phyloP scores from a whole-genome alignment of 306 rosid genomes.

The Cucurbita ficifolia region DNA sequence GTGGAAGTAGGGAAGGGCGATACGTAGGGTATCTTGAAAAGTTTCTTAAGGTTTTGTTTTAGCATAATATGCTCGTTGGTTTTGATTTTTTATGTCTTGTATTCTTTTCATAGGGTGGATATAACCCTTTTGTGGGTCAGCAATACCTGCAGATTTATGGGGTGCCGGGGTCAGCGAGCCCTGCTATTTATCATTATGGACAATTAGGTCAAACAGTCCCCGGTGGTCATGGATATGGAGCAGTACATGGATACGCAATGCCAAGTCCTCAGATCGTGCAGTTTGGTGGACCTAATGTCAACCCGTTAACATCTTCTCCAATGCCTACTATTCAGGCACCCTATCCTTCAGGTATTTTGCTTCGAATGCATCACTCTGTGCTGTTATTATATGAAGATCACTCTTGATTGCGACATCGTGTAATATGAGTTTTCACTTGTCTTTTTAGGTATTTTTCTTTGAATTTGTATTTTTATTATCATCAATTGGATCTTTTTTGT shows the following conservation, averaged over 20 bases:
- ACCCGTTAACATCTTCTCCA: slow-evolving; percentile 55
- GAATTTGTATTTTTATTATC: background rate
- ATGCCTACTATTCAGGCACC: slow-evolving; percentile 71
- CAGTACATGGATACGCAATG: slow-evolving; percentile 64
- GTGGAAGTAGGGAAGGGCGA: slow-evolving; percentile 1
- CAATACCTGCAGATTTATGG: slow-evolving; percentile 85
- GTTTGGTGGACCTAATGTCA: slow-evolving; percentile 64
- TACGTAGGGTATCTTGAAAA: background rate
- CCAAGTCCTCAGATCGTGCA: slow-evolving; percentile 74
- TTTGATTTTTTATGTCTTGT: slow-evolving; percentile 2
- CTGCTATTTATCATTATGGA: slow-evolving; percentile 64
- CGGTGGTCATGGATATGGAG: slow-evolving; percentile 60
- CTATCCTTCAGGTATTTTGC: slow-evolving; percentile 55
- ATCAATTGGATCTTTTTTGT: background rate
- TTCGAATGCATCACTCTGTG: background rate
- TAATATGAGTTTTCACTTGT: background rate
- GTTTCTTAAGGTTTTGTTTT: background rate
- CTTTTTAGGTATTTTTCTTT: background rate
- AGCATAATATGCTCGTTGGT: slow-evolving; percentile 1
- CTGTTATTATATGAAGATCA: background rate
- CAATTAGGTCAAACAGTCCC: slow-evolving; percentile 68
- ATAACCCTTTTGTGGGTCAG: slow-evolving; percentile 61
- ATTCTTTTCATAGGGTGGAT: slow-evolving; percentile 36
- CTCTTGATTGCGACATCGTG: background rate
- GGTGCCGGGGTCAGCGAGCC: slow-evolving; percentile 54